These are phyloP conservation scores for Linnemannia schmuckeri DNA, from an alignment of 192 early-diverging fungal genomes.

Conservation along the genomic window DNA sequence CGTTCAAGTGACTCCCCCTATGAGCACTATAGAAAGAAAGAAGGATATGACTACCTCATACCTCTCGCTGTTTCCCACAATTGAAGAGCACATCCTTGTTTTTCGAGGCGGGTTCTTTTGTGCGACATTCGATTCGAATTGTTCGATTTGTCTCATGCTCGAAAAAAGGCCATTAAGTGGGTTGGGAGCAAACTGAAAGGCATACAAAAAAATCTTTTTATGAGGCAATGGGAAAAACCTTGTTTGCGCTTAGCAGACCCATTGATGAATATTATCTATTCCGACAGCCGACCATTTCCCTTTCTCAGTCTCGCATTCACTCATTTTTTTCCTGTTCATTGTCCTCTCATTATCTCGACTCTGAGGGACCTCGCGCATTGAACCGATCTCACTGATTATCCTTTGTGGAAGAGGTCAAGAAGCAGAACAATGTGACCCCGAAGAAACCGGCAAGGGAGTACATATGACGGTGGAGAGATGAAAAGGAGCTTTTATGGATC, in stretches of 20 bases:
- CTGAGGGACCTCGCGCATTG: background rate
- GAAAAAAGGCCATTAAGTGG: background rate
- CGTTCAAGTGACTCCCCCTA: background rate
- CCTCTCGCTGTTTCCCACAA: background rate
- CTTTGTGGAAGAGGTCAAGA: background rate
- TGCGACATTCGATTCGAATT: background rate
- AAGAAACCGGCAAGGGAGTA: background rate
- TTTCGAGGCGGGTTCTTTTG: background rate
- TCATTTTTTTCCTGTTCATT: too few species aligned
- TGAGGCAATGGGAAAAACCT: background rate
- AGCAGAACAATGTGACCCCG: too few species aligned
- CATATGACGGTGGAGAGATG: background rate
- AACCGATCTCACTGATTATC: background rate
- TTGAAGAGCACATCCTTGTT: background rate
- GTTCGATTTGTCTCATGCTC: background rate
- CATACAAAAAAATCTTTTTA: background rate
- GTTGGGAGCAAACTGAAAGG: background rate
- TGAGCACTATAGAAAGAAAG: background rate
- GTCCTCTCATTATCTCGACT: background rate
- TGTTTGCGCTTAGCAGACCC: background rate
- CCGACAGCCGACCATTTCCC: background rate
- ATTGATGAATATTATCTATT: background rate
- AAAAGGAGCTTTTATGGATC: background rate
- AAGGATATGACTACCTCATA: background rate
- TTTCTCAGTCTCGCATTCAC: background rate